These are phyloP conservation scores for Choricystis sp. DNA, from an alignment of 139 green algal species.

Conservation along the genomic window DNA sequence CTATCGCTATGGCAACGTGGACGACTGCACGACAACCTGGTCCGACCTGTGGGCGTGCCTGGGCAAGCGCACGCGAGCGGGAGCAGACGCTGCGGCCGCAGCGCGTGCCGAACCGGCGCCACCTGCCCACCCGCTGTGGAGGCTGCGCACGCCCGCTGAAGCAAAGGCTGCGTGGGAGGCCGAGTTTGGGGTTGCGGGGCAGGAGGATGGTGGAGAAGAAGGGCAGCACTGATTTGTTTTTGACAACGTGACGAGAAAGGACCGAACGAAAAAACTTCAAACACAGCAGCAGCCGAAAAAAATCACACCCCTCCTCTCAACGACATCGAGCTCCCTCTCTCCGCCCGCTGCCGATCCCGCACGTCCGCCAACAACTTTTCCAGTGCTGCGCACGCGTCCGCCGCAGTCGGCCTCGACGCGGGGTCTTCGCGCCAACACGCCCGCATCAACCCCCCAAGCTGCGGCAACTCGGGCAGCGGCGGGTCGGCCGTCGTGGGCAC, in stretches of 20 bases:
- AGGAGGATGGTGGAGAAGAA: not conserved
- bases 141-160: conserved; percentile 4
- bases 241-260: too few species aligned
- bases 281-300: too few species aligned
- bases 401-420: conserved; percentile 17
- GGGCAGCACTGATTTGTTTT: too few species aligned
- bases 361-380: not conserved
- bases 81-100: not conserved
- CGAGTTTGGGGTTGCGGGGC: not conserved
- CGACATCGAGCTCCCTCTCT: not conserved
- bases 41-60: conserved; percentile 12
- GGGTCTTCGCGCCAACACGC: conserved; percentile 17
- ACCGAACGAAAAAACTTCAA: too few species aligned
- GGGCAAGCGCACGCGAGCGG: conserved; percentile 6
- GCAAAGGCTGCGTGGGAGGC: not conserved
- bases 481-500: conserved; percentile 5
- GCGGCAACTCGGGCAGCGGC: conserved; percentile 12
- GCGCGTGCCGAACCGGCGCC: not conserved
- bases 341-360: not conserved
- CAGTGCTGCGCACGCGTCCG: conserved; percentile 7
- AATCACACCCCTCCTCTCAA: not conserved
- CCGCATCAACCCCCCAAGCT: conserved; percentile 7
- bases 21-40: conserved; percentile 18
- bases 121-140: conserved; percentile 1
- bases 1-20: conserved; percentile 14